These are phyloP conservation scores for Dysphania ambrosioides DNA, from an alignment of 148 eudicot species.

Conservation along the genomic window DNA sequence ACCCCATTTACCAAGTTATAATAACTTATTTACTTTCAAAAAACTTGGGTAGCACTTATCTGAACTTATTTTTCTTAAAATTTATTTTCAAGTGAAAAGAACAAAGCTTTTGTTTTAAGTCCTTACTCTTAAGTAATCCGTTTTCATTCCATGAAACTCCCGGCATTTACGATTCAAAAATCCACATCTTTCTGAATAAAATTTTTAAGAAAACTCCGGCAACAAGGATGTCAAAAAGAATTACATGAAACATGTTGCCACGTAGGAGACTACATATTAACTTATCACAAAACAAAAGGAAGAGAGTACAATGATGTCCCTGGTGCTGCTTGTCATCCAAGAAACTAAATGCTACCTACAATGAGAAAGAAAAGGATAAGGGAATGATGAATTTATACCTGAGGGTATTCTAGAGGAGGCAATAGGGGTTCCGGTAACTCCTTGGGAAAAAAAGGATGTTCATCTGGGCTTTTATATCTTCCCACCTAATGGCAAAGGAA, in stretches of 20 bases:
- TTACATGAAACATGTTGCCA: background rate
- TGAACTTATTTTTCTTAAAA: background rate
- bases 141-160: background rate
- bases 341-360: background rate
- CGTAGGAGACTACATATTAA: background rate
- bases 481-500: slow-evolving; percentile 53
- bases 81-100: no score
- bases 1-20: background rate
- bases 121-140: background rate
- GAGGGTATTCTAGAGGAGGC: slow-evolving; percentile 82
- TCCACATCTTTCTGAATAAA: background rate
- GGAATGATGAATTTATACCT: slow-evolving; percentile 33
- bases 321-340: background rate
- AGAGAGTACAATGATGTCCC: background rate
- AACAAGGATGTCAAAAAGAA: background rate
- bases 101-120: no score
- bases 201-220: background rate
- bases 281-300: background rate
- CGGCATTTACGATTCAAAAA: background rate
- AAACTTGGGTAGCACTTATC: background rate
- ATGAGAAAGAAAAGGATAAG: background rate
- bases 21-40: background rate
- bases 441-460: slow-evolving; percentile 87
- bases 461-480: slow-evolving; percentile 84
- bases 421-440: slow-evolving; percentile 69